Evolutionary conservation across 1,284 basidiomycete species (phyloP), one percentile per base, ranked within the genome.

Genomic region (Austroboletus rostrupii): DNA sequence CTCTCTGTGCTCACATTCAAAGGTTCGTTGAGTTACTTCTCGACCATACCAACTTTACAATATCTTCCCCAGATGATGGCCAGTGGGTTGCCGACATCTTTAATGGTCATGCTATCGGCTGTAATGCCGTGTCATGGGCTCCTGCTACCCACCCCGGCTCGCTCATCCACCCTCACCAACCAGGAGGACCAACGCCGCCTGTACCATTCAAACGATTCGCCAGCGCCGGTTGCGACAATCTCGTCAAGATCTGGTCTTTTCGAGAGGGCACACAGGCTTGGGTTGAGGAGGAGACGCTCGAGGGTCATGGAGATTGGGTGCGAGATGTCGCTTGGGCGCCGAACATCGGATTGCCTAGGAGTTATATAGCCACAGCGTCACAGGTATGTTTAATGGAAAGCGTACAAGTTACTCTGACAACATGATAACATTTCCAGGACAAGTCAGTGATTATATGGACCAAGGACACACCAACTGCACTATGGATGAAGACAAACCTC

Each of bases 281-380:
- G 93, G 76, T 80, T 17, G 90, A 92, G 62, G 93, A 96, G 69
- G 92, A 94, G 61, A 81, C 79, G 1, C 79, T 97, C 33, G 88
- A 91, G 48, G 92, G 91, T 0, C 96, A 99, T 70, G 83, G 87
- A 2, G 95, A 99, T 71, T 99, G 96, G 96, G 95, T 99, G 17
- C 81, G 96, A 48, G 96, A 99, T 65, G 95, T 98, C 20, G 92
- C 95, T 0, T 98, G 95, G 90, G 94, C 94, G 5, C 96, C 96
- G 0, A 97, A 93, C 62, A 93, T 98, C 58, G 96, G 96, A 0
- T 79, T 99, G 16, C 91, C 95, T 0, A 83, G 93, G 53, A 90
- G 86, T 65, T 97, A 98, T 72, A 92, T 99, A 55, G 96, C 96
- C 11, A 94, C 92, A 2, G 94, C 93, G 0, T 94, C 90, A 0